Evolutionary conservation across 164 flowering plant genomes (phyloP), one percentile per base, ranked within the genome.

Genomic region (Chloranthus sessilifolius): DNA sequence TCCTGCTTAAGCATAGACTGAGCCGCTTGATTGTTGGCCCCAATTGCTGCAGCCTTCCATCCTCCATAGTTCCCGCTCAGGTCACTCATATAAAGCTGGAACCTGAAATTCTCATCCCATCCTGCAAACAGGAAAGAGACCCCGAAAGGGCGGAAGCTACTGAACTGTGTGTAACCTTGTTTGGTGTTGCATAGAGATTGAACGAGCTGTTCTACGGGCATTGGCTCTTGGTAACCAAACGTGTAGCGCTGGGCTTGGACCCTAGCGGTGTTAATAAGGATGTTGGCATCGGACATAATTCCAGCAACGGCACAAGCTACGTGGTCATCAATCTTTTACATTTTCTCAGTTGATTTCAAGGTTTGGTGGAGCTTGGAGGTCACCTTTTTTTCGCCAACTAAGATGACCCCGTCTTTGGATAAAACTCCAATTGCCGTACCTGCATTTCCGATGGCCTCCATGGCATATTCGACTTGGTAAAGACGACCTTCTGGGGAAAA

Each of bases 371-470:
- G 83, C 47, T 78, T 78, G 53, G 80, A 75, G 23, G 78, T 78
- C 12, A 78, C 84, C 58, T 79, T 79, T 74, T 79, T 79, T 44
- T 79, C 87, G 22, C 87, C 87, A 39, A 78, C 73, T 49, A 81
- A 44, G 20, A 81, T 76, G 33, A 78, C 87, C 22, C 83, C 87
- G 38, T 78, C 87, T 57, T 74, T 78, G 17, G 87, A 50, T 8
- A 81, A 50, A 20, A 81, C 63, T n/a, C 87, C 83, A 22, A 81
- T 78, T 7, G 87, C 83, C 28, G 63, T 53, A 15, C 87, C 87
- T n/a, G 84, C 88, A 62, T 81, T 81, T 39, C 87, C 83, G 29
- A 81, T 81, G 19, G 87, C 87, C 64, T 81, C 83, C 87, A 81
- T 81, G 14, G 83, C 87, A 62, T 78, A 81, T 47, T 81, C 87